Conservation (phyloP, 805 yeast species). For the Cyberlindnera samutprakarnensis region DNA sequence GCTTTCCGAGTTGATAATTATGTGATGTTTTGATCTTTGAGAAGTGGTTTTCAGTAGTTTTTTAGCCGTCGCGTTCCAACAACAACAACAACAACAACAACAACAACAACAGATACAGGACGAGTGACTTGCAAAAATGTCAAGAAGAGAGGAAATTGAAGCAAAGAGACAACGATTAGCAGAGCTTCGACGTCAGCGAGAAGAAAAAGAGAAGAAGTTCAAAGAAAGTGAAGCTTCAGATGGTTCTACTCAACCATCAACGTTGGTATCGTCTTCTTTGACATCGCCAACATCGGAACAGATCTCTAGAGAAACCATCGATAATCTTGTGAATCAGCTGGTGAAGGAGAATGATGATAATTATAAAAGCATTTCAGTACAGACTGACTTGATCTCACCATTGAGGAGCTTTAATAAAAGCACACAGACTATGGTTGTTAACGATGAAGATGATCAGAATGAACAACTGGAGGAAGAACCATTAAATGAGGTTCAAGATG, state of each 20-base stretch:
- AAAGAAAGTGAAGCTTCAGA: too few species aligned
- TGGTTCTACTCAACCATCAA: too few species aligned
- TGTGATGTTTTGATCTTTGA: too few species aligned
- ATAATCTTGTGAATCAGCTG: conserved; percentile 8
- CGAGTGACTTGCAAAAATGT: too few species aligned
- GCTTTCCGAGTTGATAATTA: too few species aligned
- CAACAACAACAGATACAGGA: too few species aligned
- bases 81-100: not conserved
- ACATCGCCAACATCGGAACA: not conserved
- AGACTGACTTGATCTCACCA: conserved; percentile 4
- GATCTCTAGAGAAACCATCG: not conserved
- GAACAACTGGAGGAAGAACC: conserved; percentile 1
- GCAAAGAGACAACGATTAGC: conserved; percentile 44
- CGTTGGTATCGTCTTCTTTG: not conserved
- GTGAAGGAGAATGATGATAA: conserved; percentile 3
- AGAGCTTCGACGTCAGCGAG: conserved; percentile 42
- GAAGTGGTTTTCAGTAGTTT: too few species aligned
- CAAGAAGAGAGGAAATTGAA: conserved; percentile 38
- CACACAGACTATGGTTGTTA: conserved; percentile 16
- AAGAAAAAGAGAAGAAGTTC: conserved; percentile 18
- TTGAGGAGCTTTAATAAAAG: conserved; percentile 19
- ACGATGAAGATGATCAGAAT: not conserved
- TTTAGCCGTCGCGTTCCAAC: not conserved
- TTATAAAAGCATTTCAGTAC: conserved; percentile 7
- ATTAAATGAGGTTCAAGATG: conserved; percentile 3